Evolutionary conservation across 352 stramenopile species (phyloP), one percentile per base, ranked within the genome.

Genomic region (Achlya hypogyna): DNA sequence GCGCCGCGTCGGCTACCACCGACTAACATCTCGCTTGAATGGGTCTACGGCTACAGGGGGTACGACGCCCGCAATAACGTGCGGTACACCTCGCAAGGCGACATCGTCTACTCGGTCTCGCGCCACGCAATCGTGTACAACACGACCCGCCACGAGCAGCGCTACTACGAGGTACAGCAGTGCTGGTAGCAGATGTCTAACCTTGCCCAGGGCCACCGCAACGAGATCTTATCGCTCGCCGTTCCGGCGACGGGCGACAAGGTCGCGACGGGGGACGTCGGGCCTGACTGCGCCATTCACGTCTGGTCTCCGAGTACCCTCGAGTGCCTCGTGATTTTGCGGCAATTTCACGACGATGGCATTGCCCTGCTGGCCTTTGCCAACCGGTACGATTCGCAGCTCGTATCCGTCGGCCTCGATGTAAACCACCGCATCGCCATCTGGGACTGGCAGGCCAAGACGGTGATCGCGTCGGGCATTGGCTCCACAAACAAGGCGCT

Each of bases 121-220:
- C 89, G 85, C 47, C 88, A 87, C 49, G 85, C 77, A 10, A 75
- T 94, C 18, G 74, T 94, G 20, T 91, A 91, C 71, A 80, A 74
- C n/a, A 71, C 73, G 4, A 60, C 71, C 25, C 62, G 69, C 16
- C 85, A 94, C 10, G 68, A 75, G 20, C 85, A 94, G 52, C 85
- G 82, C 5, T 86, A 87, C 42, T 94, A 94, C 65, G 72, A 77
- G 51, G 63, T 70, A 56, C n/a, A n/a, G n/a, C n/a, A n/a, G n/a
- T n/a, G n/a, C n/a, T n/a, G n/a, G n/a, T n/a, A n/a, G n/a, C n/a
- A n/a, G n/a, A 18, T 51, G 18, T 51, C 18, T n/a, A n/a, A 62
- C 23, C 23, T 23, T 62, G 16, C 9, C 10, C n/a, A 67, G 35
- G 76, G 80, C 0, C 85, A 93, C 65, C 69, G 67, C 28, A 77